Percentiles rank a stretch among this genome's conserved stretches.
phyloP scores from a whole-genome alignment of 805 yeast species.

The Myxozyma udenii region DNA sequence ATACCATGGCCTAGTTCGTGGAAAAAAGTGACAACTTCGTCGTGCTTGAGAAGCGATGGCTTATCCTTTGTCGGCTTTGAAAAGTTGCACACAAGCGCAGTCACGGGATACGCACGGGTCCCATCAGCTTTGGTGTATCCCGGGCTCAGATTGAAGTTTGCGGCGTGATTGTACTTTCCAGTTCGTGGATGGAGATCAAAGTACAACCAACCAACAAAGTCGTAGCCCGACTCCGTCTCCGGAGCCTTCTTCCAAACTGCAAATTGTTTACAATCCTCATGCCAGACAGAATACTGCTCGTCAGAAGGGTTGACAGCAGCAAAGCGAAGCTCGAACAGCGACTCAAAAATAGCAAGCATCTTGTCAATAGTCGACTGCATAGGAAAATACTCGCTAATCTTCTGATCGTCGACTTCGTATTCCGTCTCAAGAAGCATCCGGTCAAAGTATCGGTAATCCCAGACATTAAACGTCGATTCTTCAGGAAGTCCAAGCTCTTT shows the following conservation, averaged over 20 bases:
- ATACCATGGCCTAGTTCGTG: conserved; percentile 90
- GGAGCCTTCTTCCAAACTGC: conserved; percentile 67
- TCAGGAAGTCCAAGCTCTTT: conserved; percentile 45
- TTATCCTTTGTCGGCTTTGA: conserved; percentile 67
- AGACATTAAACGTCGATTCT: conserved; percentile 50
- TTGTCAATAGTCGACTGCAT: conserved; percentile 61
- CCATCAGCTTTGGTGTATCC: conserved; percentile 53
- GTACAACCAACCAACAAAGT: conserved; percentile 73
- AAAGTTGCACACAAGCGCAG: conserved; percentile 81
- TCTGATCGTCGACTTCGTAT: conserved; percentile 67
- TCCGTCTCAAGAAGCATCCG: conserved; percentile 63
- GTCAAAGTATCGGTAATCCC: conserved; percentile 73
- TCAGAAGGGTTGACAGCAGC: conserved; percentile 46
- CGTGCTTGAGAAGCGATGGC: conserved; percentile 73
- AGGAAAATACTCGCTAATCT: conserved; percentile 77
- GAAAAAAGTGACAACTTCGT: conserved; percentile 79
- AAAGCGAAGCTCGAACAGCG: conserved; percentile 65
- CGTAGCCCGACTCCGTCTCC: conserved; percentile 31
- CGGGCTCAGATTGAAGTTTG: conserved; percentile 67
- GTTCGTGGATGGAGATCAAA: conserved; percentile 82
- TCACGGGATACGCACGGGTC: conserved; percentile 58
- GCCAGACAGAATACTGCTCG: conserved; percentile 57
- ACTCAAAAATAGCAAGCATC: conserved; percentile 71
- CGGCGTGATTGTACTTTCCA: conserved; percentile 87
- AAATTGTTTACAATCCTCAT: conserved; percentile 70